Evolutionary conservation across 176 grass and related monocot genomes (phyloP).

Genomic region (Tillandsia fasciculata): DNA sequence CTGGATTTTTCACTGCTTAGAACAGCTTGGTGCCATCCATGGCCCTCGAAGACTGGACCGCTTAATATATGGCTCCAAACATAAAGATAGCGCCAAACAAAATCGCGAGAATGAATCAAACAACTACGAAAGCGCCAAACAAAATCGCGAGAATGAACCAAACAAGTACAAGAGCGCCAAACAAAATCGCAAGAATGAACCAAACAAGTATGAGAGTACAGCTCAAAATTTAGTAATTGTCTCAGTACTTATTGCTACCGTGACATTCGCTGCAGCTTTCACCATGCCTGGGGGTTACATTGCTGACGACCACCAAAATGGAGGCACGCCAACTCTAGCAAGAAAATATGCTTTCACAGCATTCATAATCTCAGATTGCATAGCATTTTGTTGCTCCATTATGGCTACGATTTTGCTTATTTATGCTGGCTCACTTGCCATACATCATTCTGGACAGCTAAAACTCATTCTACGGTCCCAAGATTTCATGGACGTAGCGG

Average conservation of each 20-base stretch:
- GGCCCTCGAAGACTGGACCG: constrained; percentile 21
- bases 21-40: constrained; percentile 10
- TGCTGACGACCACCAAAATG: neutral
- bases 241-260: constrained; percentile 29
- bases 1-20: neutral
- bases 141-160: too few species aligned
- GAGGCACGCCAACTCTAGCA: neutral
- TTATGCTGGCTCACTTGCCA: constrained; percentile 21
- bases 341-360: constrained; percentile 22
- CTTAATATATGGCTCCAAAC: neutral
- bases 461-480: constrained; percentile 15
- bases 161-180: too few species aligned
- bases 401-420: constrained; percentile 30
- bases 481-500: constrained; percentile 21
- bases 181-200: constrained; percentile 14
- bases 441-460: constrained; percentile 14
- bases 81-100: too few species aligned
- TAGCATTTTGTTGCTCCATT: constrained; percentile 34
- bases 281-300: constrained; percentile 3
- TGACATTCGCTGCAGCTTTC: constrained; percentile 36
- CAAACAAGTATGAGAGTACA: constrained; percentile 22
- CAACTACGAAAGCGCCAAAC: too few species aligned
- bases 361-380: constrained; percentile 22
- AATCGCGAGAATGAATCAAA: too few species aligned
- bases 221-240: constrained; percentile 30